Evolutionary conservation across 2,329 filamentous ascomycete genomes (phyloP), one percentile per base, ranked within the genome.

Genomic region (Fusarium transvaalense): DNA sequence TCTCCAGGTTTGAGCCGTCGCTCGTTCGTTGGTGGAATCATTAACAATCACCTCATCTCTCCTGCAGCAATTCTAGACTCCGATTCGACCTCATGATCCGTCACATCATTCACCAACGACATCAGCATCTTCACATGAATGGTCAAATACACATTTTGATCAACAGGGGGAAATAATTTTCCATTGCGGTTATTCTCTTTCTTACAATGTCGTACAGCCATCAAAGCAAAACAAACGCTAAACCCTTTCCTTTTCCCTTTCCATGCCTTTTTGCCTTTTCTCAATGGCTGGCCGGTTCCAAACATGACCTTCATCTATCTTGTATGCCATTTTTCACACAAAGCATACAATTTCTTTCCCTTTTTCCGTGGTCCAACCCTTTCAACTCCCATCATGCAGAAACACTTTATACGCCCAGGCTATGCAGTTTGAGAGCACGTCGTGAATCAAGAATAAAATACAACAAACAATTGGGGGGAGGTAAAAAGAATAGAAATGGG

Each of bases 351-450:
- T 27, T 32, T 35, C 10, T 19, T 37, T 19, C 38, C 34, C 29
- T 54, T 54, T 63, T 57, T 55, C n/a, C 25, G 21, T 45, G 38
- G 12, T 54, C 31, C 21, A 12, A 5, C 45, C 52, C 53, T 52
- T 45, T 50, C 58, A 74, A 71, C 60, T 71, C 71, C 23, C 69
- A 54, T 68, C 55, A 69, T 66, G 56, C 50, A 64, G 43, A 66
- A 71, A 73, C 51, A 57, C 64, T 51, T 25, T 58, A 61, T 53
- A 75, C 73, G 69, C 74, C 74, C 55, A 35, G 51, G 72, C 72
- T 72, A 76, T 74, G 72, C 72, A 70, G 53, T 50, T 71, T 51
- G 68, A 57, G 55, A 66, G 53, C 41, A 57, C 17, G 39, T 62
- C 52, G 32, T 64, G 56, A 32, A 55, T 27, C 34, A 51, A 60